Conservation (phyloP, 139 green algal species). For the Monoraphidium neglectum region DNA sequence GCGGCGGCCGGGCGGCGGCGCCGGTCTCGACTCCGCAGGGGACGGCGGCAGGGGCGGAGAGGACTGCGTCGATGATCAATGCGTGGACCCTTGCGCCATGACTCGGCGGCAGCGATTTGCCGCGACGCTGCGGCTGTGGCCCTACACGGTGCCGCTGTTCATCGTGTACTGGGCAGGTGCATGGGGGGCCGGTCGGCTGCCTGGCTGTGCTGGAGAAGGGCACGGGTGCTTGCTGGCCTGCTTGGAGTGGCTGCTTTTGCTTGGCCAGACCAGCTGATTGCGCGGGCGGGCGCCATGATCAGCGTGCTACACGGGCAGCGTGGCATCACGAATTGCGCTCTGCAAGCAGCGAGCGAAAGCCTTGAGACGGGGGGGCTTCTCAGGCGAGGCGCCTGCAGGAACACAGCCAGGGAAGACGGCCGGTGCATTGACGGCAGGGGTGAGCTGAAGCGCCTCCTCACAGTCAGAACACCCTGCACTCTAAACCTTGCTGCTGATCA, state of each 20-base stretch:
- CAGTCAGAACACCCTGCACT: too few species aligned
- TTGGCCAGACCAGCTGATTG: not conserved
- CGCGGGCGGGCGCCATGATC: not conserved
- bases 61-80: not conserved
- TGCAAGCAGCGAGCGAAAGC: too few species aligned
- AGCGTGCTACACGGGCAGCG: not conserved
- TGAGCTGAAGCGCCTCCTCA: too few species aligned
- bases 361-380: too few species aligned
- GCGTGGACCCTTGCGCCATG: conserved; percentile 5
- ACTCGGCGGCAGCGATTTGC: conserved; percentile 11
- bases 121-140: conserved; percentile 44
- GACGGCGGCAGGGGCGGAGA: not conserved
- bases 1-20: not conserved
- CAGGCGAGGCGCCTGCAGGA: too few species aligned
- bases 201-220: not conserved
- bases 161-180: conserved; percentile 65
- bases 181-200: not conserved
- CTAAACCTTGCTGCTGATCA: too few species aligned
- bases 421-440: too few species aligned
- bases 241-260: not conserved
- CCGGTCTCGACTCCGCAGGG: not conserved
- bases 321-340: too few species aligned
- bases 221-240: not conserved
- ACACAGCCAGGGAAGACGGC: too few species aligned
- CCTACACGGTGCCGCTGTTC: conserved; percentile 62